These are phyloP conservation scores for Myxozyma vanderwaltii DNA, from an alignment of 805 yeast genomes.

Conservation along the genomic window DNA sequence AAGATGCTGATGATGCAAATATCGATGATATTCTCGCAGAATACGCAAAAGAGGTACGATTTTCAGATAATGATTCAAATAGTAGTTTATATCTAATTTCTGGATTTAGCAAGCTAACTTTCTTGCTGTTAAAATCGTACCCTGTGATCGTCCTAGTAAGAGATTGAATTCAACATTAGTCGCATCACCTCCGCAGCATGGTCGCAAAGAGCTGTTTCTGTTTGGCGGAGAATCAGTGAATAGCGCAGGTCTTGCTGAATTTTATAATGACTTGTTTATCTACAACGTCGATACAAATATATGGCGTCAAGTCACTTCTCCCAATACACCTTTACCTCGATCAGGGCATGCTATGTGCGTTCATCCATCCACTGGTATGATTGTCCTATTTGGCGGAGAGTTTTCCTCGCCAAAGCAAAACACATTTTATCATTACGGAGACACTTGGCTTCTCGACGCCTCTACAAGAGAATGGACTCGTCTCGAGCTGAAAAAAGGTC, in stretches of 20 bases:
- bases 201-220: conserved; percentile 69
- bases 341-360: conserved; percentile 92
- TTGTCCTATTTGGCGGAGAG: conserved; percentile 92
- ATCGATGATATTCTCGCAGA: conserved; percentile 80
- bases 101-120: conserved; percentile 68
- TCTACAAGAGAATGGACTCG: conserved; percentile 87
- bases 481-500: conserved; percentile 67
- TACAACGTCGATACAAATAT: conserved; percentile 74
- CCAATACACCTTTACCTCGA: conserved; percentile 88
- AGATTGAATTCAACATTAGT: conserved; percentile 76
- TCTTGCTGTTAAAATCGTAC: conserved; percentile 65
- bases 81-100: not conserved
- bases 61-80: not conserved
- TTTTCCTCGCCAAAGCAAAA: conserved; percentile 95
- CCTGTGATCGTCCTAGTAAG: conserved; percentile 58
- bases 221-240: conserved; percentile 86
- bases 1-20: conserved; percentile 73
- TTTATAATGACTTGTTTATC: conserved; percentile 77
- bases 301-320: conserved; percentile 80
- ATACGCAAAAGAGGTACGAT: conserved; percentile 53
- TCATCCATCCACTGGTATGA: conserved; percentile 80
- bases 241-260: conserved; percentile 55
- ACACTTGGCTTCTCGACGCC: conserved; percentile 90
- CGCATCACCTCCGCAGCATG: conserved; percentile 69
- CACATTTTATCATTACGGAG: conserved; percentile 94